phyloP scores from a whole-genome alignment of 1,139 yeast species.

The Candida sanyaensis region DNA sequence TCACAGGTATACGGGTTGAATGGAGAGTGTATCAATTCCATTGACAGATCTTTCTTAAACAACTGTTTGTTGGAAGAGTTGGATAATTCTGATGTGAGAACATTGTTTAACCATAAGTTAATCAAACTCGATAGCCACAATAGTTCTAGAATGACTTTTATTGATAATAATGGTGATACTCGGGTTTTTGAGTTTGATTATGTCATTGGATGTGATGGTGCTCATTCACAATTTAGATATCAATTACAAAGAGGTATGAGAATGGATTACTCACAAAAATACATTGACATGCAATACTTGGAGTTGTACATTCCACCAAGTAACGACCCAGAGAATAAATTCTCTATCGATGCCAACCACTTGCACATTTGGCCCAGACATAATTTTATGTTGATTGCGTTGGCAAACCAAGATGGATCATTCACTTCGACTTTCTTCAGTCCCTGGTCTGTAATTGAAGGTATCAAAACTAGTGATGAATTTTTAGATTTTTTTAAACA shows the following conservation, averaged over 20 bases:
- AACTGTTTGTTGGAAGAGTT: conserved; percentile 64
- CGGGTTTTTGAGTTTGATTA: conserved; percentile 48
- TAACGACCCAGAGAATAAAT: conserved; percentile 26
- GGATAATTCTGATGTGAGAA: conserved; percentile 40
- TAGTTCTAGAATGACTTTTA: conserved; percentile 11
- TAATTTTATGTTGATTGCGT: conserved; percentile 84
- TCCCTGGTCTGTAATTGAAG: conserved; percentile 68
- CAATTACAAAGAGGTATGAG: conserved; percentile 68
- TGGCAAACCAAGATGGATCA: conserved; percentile 82
- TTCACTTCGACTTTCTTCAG: conserved; percentile 90
- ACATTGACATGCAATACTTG: conserved; percentile 81
- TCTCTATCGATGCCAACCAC: conserved; percentile 68
- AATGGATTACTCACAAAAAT: conserved; percentile 74
- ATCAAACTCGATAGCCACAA: conserved; percentile 28
- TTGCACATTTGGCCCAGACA: conserved; percentile 94
- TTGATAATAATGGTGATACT: conserved; percentile 13
- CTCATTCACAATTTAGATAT: conserved; percentile 72
- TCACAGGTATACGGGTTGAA: conserved; percentile 79
- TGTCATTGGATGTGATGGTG: conserved; percentile 85
- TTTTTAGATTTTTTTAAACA: conserved; percentile 55
- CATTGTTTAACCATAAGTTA: conserved; percentile 63
- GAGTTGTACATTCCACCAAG: conserved; percentile 75
- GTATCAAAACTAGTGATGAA: conserved; percentile 42
- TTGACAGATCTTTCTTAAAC: conserved; percentile 74
- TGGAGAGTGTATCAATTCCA: conserved; percentile 85